phyloP scores from a whole-genome alignment of 768 basidiomycete species.

The Russula vinacea region DNA sequence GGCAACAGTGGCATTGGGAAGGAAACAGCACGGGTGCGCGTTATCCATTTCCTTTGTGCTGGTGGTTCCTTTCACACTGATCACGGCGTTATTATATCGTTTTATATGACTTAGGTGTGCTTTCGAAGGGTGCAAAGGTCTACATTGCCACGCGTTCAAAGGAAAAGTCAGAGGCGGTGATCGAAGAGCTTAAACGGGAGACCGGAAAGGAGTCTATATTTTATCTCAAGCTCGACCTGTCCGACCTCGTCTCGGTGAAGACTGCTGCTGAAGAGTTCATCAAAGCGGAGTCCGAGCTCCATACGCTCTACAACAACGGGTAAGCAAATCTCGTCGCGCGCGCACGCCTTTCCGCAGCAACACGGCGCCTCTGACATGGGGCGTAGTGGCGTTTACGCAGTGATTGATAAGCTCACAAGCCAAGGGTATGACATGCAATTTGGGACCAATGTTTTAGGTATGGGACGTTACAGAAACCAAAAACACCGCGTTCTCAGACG shows the following conservation, averaged over 20 bases:
- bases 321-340: neutral
- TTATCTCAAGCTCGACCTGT: conserved; percentile 4
- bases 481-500: neutral
- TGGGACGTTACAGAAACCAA: neutral
- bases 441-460: conserved; percentile 7
- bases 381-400: conserved; percentile 3
- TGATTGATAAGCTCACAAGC: neutral
- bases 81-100: too few relatives aligned
- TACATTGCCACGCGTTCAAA: conserved; percentile 10
- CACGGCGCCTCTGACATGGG: neutral
- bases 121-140: conserved; percentile 12
- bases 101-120: neutral
- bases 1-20: conserved; percentile 9
- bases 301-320: conserved; percentile 13
- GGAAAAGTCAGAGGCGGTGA: neutral
- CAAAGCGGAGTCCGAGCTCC: neutral
- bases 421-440: conserved; percentile 17
- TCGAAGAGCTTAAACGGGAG: conserved; percentile 7
- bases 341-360: neutral
- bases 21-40: conserved; percentile 6
- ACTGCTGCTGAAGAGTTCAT: conserved; percentile 6
- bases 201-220: conserved; percentile 6
- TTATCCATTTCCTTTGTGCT: neutral
- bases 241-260: conserved; percentile 11
- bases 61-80: neutral